phyloP scores from a whole-genome alignment of 2,329 filamentous ascomycete genomes.

The Raffaelea arxii region DNA sequence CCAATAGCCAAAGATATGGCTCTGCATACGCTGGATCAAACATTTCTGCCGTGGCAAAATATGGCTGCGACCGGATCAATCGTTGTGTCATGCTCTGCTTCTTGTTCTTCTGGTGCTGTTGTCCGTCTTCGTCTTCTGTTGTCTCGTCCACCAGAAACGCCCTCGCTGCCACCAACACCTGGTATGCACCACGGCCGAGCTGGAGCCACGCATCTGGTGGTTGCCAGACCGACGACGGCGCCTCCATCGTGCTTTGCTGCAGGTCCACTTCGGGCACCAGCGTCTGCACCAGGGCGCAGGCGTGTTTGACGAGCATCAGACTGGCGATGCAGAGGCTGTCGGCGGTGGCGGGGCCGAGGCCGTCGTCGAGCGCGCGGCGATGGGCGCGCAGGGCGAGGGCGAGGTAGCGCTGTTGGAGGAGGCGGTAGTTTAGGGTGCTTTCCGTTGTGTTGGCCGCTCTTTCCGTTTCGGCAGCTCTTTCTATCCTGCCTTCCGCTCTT shows the following conservation, averaged over 20 bases:
- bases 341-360: slow-evolving; percentile 15
- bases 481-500: background rate
- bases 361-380: slow-evolving; percentile 20
- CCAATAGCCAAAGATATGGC: slow-evolving; percentile 23
- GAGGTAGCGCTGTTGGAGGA: slow-evolving; percentile 26
- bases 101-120: slow-evolving; percentile 7
- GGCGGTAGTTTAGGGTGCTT: slow-evolving; percentile 5
- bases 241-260: no score
- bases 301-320: slow-evolving; percentile 25
- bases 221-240: slow-evolving; percentile 25
- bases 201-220: slow-evolving; percentile 25
- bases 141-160: slow-evolving; percentile 7
- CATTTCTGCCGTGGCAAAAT: slow-evolving; percentile 21
- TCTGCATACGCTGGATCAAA: slow-evolving; percentile 20
- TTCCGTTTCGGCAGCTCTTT: background rate
- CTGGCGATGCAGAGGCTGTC: slow-evolving; percentile 26
- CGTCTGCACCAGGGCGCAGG: slow-evolving; percentile 27
- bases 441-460: background rate
- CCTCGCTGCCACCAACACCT: slow-evolving; percentile 21
- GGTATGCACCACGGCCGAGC: slow-evolving; percentile 21
- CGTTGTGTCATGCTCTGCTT: slow-evolving; percentile 14
- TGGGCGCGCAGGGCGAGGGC: slow-evolving; percentile 26
- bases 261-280: no score
- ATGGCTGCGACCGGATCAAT: slow-evolving; percentile 19
- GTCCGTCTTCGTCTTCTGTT: background rate